Evolutionary conservation across 257 asterid genomes (phyloP).

Genomic region (Solanum chmielewskii): DNA sequence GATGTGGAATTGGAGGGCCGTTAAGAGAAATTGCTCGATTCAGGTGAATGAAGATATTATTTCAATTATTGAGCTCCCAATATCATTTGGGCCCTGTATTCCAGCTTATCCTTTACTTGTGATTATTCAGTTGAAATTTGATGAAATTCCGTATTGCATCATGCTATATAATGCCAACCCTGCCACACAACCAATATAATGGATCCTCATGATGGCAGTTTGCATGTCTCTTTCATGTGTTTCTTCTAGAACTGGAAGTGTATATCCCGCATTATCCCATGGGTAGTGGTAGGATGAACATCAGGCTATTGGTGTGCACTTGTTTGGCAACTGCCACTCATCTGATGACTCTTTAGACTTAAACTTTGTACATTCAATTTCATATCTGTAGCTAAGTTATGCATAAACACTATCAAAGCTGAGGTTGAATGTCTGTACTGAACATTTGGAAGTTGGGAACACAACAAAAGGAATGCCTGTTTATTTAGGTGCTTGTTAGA

Average conservation of each 20-base stretch:
- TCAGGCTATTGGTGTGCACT: not conserved
- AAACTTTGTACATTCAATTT: not conserved
- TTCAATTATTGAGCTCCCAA: not conserved
- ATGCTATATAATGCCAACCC: not conserved
- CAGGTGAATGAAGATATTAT: constrained; percentile 34
- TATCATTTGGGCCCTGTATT: not conserved
- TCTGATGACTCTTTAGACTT: not conserved
- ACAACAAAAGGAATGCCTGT: not conserved
- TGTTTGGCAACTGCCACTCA: not conserved
- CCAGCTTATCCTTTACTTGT: not conserved
- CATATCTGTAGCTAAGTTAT: not conserved
- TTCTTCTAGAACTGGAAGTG: not conserved
- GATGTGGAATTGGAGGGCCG: constrained; percentile 99
- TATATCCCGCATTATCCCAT: not conserved
- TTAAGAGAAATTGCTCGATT: constrained; percentile 88
- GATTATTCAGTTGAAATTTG: not conserved
- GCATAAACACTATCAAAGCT: not conserved
- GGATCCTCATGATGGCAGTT: not conserved
- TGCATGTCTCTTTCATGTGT: not conserved
- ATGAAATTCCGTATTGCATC: not conserved
- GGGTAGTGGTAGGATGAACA: not conserved
- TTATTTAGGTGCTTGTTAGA: not conserved
- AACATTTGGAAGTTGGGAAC: not conserved
- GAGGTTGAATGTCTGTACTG: not conserved
- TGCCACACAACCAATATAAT: not conserved